These are phyloP conservation scores for Epichloe typhina DNA, from an alignment of 2,329 filamentous ascomycete genomes.

Conservation along the genomic window DNA sequence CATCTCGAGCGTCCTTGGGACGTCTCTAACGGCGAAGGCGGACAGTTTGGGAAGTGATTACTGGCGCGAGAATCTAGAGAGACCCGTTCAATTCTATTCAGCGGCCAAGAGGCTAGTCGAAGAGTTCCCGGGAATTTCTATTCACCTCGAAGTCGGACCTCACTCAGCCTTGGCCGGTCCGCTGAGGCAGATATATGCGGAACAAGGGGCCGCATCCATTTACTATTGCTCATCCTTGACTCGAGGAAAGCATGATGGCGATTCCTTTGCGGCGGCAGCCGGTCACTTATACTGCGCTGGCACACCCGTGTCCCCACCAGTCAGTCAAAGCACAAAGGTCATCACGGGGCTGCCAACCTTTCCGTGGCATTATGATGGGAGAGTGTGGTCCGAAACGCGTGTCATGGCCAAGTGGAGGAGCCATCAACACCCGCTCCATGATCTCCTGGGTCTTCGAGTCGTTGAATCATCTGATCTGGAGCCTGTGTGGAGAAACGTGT, in stretches of 20 bases:
- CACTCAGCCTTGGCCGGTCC: not conserved
- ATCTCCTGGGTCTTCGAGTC: not conserved
- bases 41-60: not conserved
- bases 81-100: not conserved
- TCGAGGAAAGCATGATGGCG: not conserved
- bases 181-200: not conserved
- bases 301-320: no score
- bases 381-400: not conserved
- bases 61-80: not conserved
- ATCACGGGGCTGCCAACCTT: not conserved
- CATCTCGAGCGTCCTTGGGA: no score
- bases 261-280: not conserved
- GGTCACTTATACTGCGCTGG: not conserved
- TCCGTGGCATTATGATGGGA: not conserved
- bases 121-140: not conserved
- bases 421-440: not conserved
- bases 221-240: not conserved
- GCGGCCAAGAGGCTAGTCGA: not conserved
- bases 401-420: not conserved
- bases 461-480: not conserved
- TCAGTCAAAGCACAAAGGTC: no score
- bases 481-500: not conserved
- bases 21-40: no score
- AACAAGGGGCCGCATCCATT: not conserved
- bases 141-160: not conserved